phyloP scores from a whole-genome alignment of 495 filamentous ascomycete genomes.

The Pseudevernia furfuracea region DNA sequence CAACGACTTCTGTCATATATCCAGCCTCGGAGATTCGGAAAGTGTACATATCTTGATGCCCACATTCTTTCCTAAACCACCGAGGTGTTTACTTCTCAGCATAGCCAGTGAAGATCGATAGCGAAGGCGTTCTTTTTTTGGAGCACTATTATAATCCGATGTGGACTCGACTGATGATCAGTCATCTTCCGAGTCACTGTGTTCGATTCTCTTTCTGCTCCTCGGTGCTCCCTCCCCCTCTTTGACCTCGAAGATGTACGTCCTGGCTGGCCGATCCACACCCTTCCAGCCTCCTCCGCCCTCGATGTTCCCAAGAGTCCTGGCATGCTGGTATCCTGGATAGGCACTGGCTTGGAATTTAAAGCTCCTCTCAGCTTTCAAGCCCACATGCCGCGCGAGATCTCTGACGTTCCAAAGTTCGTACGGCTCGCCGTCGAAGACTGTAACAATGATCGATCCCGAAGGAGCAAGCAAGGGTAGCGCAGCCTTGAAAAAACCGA shows the following conservation, averaged over 20 bases:
- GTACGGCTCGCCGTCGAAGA: slow-evolving; percentile 91
- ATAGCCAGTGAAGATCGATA: slow-evolving; percentile 6
- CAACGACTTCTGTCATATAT: slow-evolving; percentile 65
- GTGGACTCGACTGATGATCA: slow-evolving; percentile 11
- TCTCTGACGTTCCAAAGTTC: slow-evolving; percentile 90
- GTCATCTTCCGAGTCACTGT: slow-evolving; percentile 38
- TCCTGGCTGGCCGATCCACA: slow-evolving; percentile 65
- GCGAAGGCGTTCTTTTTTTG: background rate
- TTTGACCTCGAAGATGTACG: slow-evolving; percentile 68
- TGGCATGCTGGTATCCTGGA: slow-evolving; percentile 77
- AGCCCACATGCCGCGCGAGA: slow-evolving; percentile 68
- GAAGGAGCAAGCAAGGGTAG: slow-evolving; percentile 41
- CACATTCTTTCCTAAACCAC: background rate
- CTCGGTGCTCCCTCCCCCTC: slow-evolving; percentile 38
- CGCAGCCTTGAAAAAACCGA: slow-evolving; percentile 67
- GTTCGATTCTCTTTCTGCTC: slow-evolving; percentile 37
- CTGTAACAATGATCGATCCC: slow-evolving; percentile 72
- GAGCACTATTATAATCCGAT: background rate
- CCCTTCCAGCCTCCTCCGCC: slow-evolving; percentile 63
- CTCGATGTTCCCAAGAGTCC: slow-evolving; percentile 75
- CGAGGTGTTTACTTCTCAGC: background rate
- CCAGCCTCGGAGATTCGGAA: slow-evolving; percentile 60
- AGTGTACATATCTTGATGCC: slow-evolving; percentile 64
- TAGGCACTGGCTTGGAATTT: slow-evolving; percentile 66
- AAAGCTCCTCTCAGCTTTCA: slow-evolving; percentile 71